These are phyloP conservation scores for Pseudocercospora ulei DNA, from an alignment of 2,329 filamentous ascomycete species.

Conservation along the genomic window DNA sequence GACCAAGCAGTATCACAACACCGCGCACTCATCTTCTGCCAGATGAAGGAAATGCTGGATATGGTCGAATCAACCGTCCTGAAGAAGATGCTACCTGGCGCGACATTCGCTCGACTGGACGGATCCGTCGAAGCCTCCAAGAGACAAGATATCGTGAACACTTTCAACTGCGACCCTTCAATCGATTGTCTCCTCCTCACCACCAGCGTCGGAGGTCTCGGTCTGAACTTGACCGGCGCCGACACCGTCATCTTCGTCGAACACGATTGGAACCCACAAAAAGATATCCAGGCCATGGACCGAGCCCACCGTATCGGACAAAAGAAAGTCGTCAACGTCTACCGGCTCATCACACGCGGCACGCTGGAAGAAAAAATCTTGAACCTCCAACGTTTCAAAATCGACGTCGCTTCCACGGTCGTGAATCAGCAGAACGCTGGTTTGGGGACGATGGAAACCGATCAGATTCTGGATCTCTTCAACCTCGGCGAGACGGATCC, in stretches of 20 bases:
- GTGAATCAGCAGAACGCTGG: slow-evolving; percentile 99
- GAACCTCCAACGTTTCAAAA: slow-evolving; percentile 94
- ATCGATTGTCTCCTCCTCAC: slow-evolving; percentile 92
- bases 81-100: slow-evolving; percentile 78
- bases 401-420: slow-evolving; percentile 93
- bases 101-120: slow-evolving; percentile 89
- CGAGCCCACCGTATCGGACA: slow-evolving; percentile 95
- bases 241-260: slow-evolving; percentile 99
- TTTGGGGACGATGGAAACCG: slow-evolving; percentile 90
- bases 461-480: slow-evolving; percentile 94
- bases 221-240: slow-evolving; percentile 88
- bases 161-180: slow-evolving; percentile 94
- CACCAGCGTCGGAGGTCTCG: slow-evolving; percentile 87
- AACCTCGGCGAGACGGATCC: slow-evolving; percentile 66
- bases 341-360: slow-evolving; percentile 87
- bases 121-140: slow-evolving; percentile 85
- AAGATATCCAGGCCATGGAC: slow-evolving; percentile 98
- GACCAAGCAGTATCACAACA: slow-evolving; percentile 86
- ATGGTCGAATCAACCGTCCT: slow-evolving; percentile 95
- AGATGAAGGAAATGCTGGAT: slow-evolving; percentile 99
- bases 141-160: slow-evolving; percentile 95
- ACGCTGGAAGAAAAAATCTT: slow-evolving; percentile 98
- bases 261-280: slow-evolving; percentile 99
- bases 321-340: slow-evolving; percentile 99
- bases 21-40: slow-evolving; percentile 91